Evolutionary conservation across 2,329 filamentous ascomycete species (phyloP), one percentile per base, ranked within the genome.

Genomic region (Acrodontium crateriforme): DNA sequence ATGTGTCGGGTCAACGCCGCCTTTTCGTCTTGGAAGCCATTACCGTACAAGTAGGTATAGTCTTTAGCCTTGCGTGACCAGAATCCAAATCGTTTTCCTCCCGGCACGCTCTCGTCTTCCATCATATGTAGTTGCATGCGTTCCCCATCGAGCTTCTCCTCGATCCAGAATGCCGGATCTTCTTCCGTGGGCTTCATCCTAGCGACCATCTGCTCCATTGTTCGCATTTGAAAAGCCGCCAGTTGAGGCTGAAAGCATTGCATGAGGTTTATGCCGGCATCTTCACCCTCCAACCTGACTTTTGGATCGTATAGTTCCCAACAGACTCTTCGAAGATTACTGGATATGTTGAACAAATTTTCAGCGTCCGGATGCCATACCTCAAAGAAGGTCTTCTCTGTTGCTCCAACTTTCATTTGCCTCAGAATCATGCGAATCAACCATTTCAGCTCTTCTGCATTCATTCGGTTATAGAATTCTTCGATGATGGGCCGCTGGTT

Each of bases 61-160:
- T 95, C 81, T 49, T 94, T 95, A 6, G 81, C 87, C 54, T 92
- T 95, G 28, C 89, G 71, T 2, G 87, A 95, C 83, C 85, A 98
- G 53, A 92, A 98, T 17, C 64, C 65, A 50, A 95, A 94, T 12
- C 62, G 64, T 31, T 65, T 73, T 0, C 82, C 81, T 1, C 84
- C 83, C 0, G 71, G 67, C 1, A 73, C 59, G 1, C 54, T 56
- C 3, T 72, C 59, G 40, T 94, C 82, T 32, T 78, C 65, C 9
- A 71, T 55, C 78, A 95, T 85, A 53, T 98, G 89, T 50, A 98
- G 67, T 53, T 98, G 89, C 77, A 98, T 94, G 15, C 89, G 72
- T 56, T 98, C 89, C 2, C 89, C 89, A 42, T 98, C 89, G 6
- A 98, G 63, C 54, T 98, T 98, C 57, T 98, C 89, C 53, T 98